Evolutionary conservation across 352 stramenopile species (phyloP).

Genomic region (Phytophthora rubi): DNA sequence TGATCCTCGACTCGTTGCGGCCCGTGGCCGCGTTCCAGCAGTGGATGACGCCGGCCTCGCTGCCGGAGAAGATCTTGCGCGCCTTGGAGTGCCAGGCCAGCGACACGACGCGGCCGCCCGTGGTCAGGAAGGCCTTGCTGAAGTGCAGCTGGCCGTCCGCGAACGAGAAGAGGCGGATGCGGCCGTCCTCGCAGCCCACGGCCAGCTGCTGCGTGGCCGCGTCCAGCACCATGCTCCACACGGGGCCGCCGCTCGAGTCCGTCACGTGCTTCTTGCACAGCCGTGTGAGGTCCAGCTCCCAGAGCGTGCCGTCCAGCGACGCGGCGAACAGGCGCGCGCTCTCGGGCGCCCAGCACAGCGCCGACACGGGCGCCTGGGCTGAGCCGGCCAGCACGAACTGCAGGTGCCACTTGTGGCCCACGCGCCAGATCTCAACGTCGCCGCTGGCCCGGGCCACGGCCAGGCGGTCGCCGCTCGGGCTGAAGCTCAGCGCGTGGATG

Average conservation of each 20-base stretch:
- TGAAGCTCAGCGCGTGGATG: slow-evolving; percentile 72
- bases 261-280: slow-evolving; percentile 79
- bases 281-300: slow-evolving; percentile 81
- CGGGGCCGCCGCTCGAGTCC: slow-evolving; percentile 88
- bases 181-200: slow-evolving; percentile 91
- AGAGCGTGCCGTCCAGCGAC: slow-evolving; percentile 77
- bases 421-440: slow-evolving; percentile 83
- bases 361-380: slow-evolving; percentile 67
- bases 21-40: slow-evolving; percentile 83
- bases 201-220: slow-evolving; percentile 64
- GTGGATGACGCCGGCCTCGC: slow-evolving; percentile 88
- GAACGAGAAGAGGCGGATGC: slow-evolving; percentile 90
- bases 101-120: slow-evolving; percentile 77
- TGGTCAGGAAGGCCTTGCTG: slow-evolving; percentile 82
- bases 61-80: slow-evolving; percentile 88
- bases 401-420: slow-evolving; percentile 73
- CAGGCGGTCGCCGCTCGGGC: slow-evolving; percentile 56
- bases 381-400: slow-evolving; percentile 75
- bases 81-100: slow-evolving; percentile 77
- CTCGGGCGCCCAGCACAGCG: slow-evolving; percentile 59
- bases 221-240: slow-evolving; percentile 89
- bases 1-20: slow-evolving; percentile 87
- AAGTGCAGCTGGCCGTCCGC: slow-evolving; percentile 81
- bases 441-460: slow-evolving; percentile 81
- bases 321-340: slow-evolving; percentile 67